phyloP scores from a whole-genome alignment of 2,329 filamentous ascomycete genomes.

The Cordyceps fumosorosea region DNA sequence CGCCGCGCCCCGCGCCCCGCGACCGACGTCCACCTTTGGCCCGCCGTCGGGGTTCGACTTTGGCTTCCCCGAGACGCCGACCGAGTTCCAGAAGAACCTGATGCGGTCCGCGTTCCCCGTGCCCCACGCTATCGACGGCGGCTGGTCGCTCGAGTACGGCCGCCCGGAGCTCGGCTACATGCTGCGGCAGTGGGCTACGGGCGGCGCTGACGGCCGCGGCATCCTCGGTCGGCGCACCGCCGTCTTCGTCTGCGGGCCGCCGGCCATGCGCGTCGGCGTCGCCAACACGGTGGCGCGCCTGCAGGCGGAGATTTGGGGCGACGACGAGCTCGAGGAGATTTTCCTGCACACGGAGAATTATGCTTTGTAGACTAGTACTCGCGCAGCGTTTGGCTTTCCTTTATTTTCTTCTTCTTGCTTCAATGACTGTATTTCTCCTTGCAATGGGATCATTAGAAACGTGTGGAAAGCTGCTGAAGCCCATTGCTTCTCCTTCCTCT shows the following conservation, averaged over 20 bases:
- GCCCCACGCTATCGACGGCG: conserved; percentile 61
- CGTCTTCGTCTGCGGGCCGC: conserved; percentile 88
- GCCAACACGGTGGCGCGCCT: conserved; percentile 76
- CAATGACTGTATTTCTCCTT: neutral
- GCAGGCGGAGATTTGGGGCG: conserved; percentile 77
- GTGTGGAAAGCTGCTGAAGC: neutral
- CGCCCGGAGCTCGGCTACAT: conserved; percentile 83
- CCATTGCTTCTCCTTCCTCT: no score
- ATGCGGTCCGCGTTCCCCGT: conserved; percentile 85
- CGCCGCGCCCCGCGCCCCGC: conserved; percentile 17
- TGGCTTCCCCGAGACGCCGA: conserved; percentile 77
- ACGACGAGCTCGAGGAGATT: conserved; percentile 76
- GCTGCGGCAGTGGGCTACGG: conserved; percentile 73
- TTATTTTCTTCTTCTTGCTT: neutral
- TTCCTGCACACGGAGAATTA: conserved; percentile 96
- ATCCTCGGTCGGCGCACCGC: conserved; percentile 75
- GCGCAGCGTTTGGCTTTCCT: neutral
- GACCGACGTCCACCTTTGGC: conserved; percentile 51
- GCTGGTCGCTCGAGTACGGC: conserved; percentile 90
- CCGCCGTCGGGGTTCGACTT: conserved; percentile 64
- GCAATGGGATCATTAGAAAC: neutral
- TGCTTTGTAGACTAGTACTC: conserved; percentile 52
- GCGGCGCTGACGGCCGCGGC: conserved; percentile 57
- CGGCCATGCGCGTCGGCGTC: conserved; percentile 80
- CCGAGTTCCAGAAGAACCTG: conserved; percentile 79